Base-by-base conservation (phyloP, 2,329 filamentous ascomycete species). In the Byssochlamys sp. region DNA sequence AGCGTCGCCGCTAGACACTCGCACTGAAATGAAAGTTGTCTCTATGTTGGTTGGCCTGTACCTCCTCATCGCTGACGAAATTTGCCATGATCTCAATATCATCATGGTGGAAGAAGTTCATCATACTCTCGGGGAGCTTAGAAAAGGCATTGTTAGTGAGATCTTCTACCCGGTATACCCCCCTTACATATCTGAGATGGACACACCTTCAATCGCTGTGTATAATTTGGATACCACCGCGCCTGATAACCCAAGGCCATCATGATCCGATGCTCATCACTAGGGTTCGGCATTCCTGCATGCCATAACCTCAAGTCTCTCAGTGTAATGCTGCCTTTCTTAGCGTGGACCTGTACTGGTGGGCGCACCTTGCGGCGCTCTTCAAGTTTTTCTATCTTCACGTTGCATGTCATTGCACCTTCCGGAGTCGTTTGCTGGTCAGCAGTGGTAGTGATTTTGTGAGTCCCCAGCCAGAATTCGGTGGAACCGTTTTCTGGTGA, bases 401-500 rank as follows among this genome's bases (percentile, higher is more conserved):
- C 57, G 9, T 56, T 54, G 29, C 52, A 54, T 24, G 39, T 45
- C 19, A 45, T 52, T 33, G 54, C 57, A 4, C 55, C 52, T 7
- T 35, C 56, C 0, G 64, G 65, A 12, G 69, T 66, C 33, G 66
- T 54, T 39, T 65, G 61, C 63, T 75, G 71, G 57, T 75, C 70
- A 11, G 52, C 54, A 26, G 63, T 59, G 1, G 63, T 64, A 3
- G 72, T 73, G 59, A 64, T 61, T 12, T 67, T 67, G 59, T 75
- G 71, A n/a, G 71, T 70, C 2, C 73, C 73, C 5, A 75, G 69
- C 73, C 72, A 75, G 62, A 75, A 75, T 61, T 75, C 73, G 2
- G 73, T 75, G 1, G 71, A 63, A 27, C 73, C 73, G 55, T 70
- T 75, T 25, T 59, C 65, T 2, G 59, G 54, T 50, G 60, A 67